Percentiles rank a stretch among this genome's conserved stretches.
phyloP scores from a whole-genome alignment of 2,329 filamentous ascomycete genomes.

The Ophiocordyceps camponoti-leonardi region DNA sequence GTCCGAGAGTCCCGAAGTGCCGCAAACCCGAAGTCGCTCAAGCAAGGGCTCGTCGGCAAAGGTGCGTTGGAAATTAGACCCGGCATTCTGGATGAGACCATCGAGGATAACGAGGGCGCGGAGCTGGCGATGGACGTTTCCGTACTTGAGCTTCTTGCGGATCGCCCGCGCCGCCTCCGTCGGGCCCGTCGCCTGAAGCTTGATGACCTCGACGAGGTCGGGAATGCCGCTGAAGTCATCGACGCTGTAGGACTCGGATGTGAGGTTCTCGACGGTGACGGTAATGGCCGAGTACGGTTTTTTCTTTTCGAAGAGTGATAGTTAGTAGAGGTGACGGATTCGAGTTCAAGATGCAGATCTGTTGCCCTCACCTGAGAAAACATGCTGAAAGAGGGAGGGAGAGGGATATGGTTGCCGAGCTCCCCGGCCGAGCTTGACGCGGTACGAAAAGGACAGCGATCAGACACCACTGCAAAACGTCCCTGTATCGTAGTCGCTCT shows the following conservation, averaged over 20 bases:
- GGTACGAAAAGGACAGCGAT: no score
- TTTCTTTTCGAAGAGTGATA: conserved; percentile 16
- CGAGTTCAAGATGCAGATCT: neutral
- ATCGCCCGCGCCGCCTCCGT: conserved; percentile 81
- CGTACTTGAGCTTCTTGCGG: conserved; percentile 97
- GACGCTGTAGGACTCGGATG: conserved; percentile 74
- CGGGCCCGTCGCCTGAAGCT: conserved; percentile 72
- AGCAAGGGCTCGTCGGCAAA: conserved; percentile 86
- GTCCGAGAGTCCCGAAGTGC: conserved; percentile 71
- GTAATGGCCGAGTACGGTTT: conserved; percentile 89
- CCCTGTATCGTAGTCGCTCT: no score
- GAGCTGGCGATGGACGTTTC: conserved; percentile 81
- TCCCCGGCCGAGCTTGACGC: no score
- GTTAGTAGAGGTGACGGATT: neutral
- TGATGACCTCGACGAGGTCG: conserved; percentile 86
- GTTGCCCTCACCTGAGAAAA: neutral
- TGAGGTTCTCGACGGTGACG: conserved; percentile 79
- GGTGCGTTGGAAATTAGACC: conserved; percentile 65
- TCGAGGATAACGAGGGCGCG: conserved; percentile 80
- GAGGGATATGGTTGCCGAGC: no score
- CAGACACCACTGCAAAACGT: no score
- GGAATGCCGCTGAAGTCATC: conserved; percentile 85
- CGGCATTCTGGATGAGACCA: conserved; percentile 87
- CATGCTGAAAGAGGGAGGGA: neutral
- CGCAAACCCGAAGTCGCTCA: conserved; percentile 77